phyloP scores from a whole-genome alignment of 2,329 filamentous ascomycete genomes.

The Orbilia brochopaga region DNA sequence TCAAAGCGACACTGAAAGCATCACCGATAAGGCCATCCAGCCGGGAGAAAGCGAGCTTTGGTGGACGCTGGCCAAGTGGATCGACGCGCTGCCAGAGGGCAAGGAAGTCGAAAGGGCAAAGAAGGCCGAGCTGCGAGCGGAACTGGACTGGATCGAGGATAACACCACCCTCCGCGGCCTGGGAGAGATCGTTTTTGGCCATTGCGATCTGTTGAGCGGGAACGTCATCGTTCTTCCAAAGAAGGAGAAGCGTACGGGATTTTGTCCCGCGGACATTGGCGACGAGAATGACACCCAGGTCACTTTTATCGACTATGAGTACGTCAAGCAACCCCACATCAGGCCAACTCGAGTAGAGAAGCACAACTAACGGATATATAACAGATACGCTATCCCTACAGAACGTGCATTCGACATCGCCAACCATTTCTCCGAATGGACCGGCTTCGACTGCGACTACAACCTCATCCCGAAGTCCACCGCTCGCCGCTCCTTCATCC shows the following conservation, averaged over 20 bases:
- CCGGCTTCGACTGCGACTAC: constrained; percentile 93
- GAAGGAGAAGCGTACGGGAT: constrained; percentile 56
- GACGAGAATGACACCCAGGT: constrained; percentile 63
- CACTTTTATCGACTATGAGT: constrained; percentile 94
- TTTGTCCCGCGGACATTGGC: constrained; percentile 51
- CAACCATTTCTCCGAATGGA: constrained; percentile 99
- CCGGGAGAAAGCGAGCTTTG: constrained; percentile 64
- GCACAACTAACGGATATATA: constrained; percentile 9
- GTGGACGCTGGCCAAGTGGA: constrained; percentile 97
- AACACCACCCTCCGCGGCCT: constrained; percentile 46
- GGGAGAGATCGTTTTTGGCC: constrained; percentile 76
- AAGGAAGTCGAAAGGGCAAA: constrained; percentile 66
- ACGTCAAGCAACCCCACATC: constrained; percentile 4
- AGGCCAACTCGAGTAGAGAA: not conserved
- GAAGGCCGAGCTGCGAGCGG: constrained; percentile 51
- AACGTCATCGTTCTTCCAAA: constrained; percentile 85
- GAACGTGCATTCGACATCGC: constrained; percentile 95
- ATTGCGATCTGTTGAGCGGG: constrained; percentile 93
- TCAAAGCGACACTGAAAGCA: not conserved
- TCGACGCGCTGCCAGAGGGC: constrained; percentile 76
- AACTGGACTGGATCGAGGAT: constrained; percentile 47
- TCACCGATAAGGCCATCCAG: constrained; percentile 20
- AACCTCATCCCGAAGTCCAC: constrained; percentile 77
- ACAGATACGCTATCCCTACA: constrained; percentile 81
- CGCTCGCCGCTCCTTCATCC: constrained; percentile 79